phyloP scores from a whole-genome alignment of 2,329 filamentous ascomycete species.

The Bipolaris sorokiniana region DNA sequence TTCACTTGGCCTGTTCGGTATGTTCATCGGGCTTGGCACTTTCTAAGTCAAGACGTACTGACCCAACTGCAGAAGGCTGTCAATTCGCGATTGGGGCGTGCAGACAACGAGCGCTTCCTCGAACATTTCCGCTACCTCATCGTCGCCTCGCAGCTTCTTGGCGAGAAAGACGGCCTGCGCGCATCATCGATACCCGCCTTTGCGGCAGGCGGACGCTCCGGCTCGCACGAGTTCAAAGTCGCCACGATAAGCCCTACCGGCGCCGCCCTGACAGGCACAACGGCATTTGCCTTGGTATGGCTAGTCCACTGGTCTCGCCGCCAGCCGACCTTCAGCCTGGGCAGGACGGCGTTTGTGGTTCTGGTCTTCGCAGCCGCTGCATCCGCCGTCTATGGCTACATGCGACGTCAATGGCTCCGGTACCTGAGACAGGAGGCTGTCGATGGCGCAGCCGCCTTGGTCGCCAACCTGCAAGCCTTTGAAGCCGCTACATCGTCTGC shows the following conservation, averaged over 20 bases:
- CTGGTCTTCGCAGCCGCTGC: conserved; percentile 60
- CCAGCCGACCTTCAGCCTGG: conserved; percentile 62
- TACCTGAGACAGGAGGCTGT: conserved; percentile 78
- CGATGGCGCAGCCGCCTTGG: conserved; percentile 69
- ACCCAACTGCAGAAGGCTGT: conserved; percentile 65
- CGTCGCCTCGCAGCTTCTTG: conserved; percentile 87
- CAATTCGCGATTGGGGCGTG: conserved; percentile 73
- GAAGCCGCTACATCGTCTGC: conserved; percentile 78
- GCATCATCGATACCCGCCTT: conserved; percentile 38
- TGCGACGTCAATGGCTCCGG: conserved; percentile 80
- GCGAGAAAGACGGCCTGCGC: conserved; percentile 59
- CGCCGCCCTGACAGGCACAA: conserved; percentile 67
- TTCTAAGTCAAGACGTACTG: conserved; percentile 5
- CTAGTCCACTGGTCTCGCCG: conserved; percentile 73
- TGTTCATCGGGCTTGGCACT: neutral
- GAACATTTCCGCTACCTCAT: conserved; percentile 94
- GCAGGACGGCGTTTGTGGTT: conserved; percentile 56
- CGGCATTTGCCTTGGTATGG: conserved; percentile 68
- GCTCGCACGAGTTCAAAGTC: conserved; percentile 45
- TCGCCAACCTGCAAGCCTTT: conserved; percentile 78
- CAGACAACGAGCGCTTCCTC: conserved; percentile 83
- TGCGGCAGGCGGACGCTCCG: conserved; percentile 29
- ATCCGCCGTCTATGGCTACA: conserved; percentile 71
- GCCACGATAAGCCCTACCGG: conserved; percentile 66
- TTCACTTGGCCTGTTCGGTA: conserved; percentile 50